Base-by-base conservation (phyloP, 2,329 filamentous ascomycete species). In the Pochonia chlamydosporia region DNA sequence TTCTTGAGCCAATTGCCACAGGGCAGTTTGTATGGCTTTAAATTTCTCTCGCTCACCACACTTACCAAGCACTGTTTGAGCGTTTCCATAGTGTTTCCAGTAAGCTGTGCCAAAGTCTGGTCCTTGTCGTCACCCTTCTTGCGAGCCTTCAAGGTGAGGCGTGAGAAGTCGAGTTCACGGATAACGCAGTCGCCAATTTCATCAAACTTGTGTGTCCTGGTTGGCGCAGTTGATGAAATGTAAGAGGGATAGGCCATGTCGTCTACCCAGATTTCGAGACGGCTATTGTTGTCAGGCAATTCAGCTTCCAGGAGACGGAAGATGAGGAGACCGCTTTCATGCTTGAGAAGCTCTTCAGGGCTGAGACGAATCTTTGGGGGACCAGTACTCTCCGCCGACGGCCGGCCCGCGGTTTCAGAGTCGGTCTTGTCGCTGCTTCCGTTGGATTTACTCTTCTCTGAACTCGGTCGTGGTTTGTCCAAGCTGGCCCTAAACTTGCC, bases 181-280 rank as follows among this genome's bases (percentile, higher is more conserved):
- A 99, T 87, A 68, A 99, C 90, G 46, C 90, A 93, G 67, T 99
- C 93, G 42, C 92, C 91, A 60, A 91, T 90, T 68, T 99, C 93
- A 56, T 93, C 88, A 65, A 97, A 89, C 44, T 81, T 87, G 61
- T 84, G 79, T 10, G 76, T 71, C 56, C 76, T 85, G 35, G 75
- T 78, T 59, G 81, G 84, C 26, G 90, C 85, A 53, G 83, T 89
- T 1, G 87, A 82, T 10, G 90, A 95, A 2, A 81, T 76, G 63
- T 96, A 97, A 1, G 90, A 87, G 0, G 93, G 86, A 70, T 93
- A 97, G 26, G 89, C 81, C 79, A 93, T 90, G 63, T 99, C 93
- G 64, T 99, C 93, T 64, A 97, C 93, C 53, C 92, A 74, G 7
- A 99, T 81, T 64, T 99, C 90, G 20, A 99, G 73, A 52, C 89